A percentile compares a stretch with the other conserved stretches of the same genome.
These are phyloP conservation scores for Eimeria acervulina DNA, from an alignment of 169 alveolate genomes.

Conservation along the genomic window DNA sequence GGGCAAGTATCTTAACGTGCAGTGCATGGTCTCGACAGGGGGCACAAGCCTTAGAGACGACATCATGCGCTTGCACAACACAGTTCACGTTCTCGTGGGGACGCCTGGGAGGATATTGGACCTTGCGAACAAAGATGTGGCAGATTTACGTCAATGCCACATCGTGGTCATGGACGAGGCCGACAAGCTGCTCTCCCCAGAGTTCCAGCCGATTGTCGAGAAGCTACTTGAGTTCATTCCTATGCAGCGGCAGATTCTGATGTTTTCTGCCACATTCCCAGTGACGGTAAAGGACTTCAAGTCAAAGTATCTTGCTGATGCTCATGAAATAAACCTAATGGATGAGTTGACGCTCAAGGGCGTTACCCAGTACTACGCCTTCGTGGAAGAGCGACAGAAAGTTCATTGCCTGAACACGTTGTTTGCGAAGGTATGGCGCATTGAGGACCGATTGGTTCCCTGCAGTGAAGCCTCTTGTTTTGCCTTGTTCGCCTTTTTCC, in stretches of 20 bases:
- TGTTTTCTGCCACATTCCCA: slow-evolving; percentile 99
- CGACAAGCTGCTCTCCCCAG: slow-evolving; percentile 98
- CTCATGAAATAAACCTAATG: slow-evolving; percentile 98
- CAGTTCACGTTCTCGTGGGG: slow-evolving; percentile 99
- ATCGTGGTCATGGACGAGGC: slow-evolving; percentile 99
- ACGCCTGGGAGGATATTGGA: slow-evolving; percentile 99
- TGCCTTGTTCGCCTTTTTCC: background rate
- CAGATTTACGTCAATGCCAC: slow-evolving; percentile 94
- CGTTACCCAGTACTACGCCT: slow-evolving; percentile 99
- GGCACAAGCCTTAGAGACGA: slow-evolving; percentile 99
- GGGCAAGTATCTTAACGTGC: slow-evolving; percentile 98
- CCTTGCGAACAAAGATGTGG: slow-evolving; percentile 97
- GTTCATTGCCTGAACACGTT: slow-evolving; percentile 98
- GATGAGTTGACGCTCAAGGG: slow-evolving; percentile 99
- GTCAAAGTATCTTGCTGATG: slow-evolving; percentile 97
- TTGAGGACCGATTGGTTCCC: background rate
- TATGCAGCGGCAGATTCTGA: slow-evolving; percentile 95
- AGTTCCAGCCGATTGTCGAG: slow-evolving; percentile 98
- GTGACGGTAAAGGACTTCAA: slow-evolving; percentile 97
- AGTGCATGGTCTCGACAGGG: slow-evolving; percentile 99
- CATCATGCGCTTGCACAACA: slow-evolving; percentile 96
- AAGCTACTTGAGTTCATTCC: slow-evolving; percentile 97
- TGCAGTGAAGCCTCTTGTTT: background rate
- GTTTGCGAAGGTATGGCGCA: slow-evolving; percentile 93
- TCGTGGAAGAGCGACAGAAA: slow-evolving; percentile 98